Conservation (phyloP, 495 filamentous ascomycete genomes). For the Aspergillus conjunctus region DNA sequence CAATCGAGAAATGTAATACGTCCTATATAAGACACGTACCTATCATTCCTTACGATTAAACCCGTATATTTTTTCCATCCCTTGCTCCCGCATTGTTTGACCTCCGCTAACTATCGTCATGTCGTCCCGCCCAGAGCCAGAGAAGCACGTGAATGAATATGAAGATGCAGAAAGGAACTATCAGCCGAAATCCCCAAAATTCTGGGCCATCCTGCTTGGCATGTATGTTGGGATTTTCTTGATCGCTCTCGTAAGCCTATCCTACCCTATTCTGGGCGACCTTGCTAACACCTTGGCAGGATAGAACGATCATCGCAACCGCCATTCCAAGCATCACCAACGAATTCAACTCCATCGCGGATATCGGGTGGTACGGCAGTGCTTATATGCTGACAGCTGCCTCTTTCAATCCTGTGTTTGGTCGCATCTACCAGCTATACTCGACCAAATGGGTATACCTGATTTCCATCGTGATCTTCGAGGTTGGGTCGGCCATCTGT, state of each 20-base stretch:
- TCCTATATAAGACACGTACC: too few species aligned
- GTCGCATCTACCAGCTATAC: slow-evolving; percentile 13
- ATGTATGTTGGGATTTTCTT: slow-evolving; percentile 40
- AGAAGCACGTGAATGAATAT: slow-evolving; percentile 26
- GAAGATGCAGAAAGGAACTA: slow-evolving; percentile 43
- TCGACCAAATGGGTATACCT: slow-evolving; percentile 9
- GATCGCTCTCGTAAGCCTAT: slow-evolving; percentile 36
- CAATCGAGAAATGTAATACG: too few species aligned
- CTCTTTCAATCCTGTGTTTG: neutral
- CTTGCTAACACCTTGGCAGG: neutral
- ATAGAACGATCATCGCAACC: slow-evolving; percentile 8
- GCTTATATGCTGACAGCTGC: slow-evolving; percentile 1
- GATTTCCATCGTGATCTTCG: slow-evolving; percentile 3
- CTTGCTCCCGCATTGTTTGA: neutral
- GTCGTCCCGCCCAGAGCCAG: slow-evolving; percentile 21
- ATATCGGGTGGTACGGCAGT: slow-evolving; percentile 17
- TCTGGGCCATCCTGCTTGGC: slow-evolving; percentile 34
- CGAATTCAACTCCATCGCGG: slow-evolving; percentile 9
- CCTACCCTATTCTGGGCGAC: neutral
- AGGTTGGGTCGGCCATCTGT: slow-evolving; percentile 1
- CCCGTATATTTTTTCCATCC: neutral
- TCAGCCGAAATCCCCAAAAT: slow-evolving; percentile 38
- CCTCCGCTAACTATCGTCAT: slow-evolving; percentile 5
- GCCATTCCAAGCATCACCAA: slow-evolving; percentile 13
- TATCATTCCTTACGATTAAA: neutral